A percentile compares a stretch with the other conserved stretches of the same genome.
These are phyloP conservation scores for Chytriomyces sp. DNA, from an alignment of 192 early-diverging fungal species.

Conservation along the genomic window DNA sequence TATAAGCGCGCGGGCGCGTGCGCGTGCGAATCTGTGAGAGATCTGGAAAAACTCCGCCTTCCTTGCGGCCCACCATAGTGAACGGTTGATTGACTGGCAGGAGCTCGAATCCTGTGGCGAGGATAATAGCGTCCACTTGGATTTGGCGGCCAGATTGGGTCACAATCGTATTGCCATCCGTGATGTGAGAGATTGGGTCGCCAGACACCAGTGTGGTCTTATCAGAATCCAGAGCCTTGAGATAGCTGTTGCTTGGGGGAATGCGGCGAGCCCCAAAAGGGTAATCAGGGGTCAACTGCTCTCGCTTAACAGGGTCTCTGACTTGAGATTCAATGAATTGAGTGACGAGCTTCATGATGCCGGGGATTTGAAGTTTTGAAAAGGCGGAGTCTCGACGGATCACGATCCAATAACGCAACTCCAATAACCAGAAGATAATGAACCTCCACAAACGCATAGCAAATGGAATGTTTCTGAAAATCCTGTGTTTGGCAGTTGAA, in stretches of 20 bases:
- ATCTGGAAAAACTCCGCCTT: background rate
- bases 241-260: background rate
- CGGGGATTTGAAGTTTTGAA: background rate
- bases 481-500: background rate
- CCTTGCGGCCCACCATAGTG: background rate
- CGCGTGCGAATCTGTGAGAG: background rate
- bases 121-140: constrained; percentile 23
- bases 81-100: background rate
- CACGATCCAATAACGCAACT: background rate
- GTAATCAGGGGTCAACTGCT: background rate
- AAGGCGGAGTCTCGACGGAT: background rate
- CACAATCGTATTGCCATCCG: background rate
- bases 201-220: background rate
- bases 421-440: background rate
- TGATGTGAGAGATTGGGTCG: background rate
- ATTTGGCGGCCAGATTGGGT: background rate
- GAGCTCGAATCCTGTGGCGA: constrained; percentile 28
- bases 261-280: constrained; percentile 7
- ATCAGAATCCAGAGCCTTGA: background rate
- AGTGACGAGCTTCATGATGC: background rate
- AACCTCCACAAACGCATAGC: constrained; percentile 14
- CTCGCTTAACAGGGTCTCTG: background rate
- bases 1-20: background rate
- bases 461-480: constrained; percentile 29
- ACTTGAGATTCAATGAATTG: background rate